Evolutionary conservation across 441 rosid species (phyloP).

Genomic region (Aquilaria agallochum): DNA sequence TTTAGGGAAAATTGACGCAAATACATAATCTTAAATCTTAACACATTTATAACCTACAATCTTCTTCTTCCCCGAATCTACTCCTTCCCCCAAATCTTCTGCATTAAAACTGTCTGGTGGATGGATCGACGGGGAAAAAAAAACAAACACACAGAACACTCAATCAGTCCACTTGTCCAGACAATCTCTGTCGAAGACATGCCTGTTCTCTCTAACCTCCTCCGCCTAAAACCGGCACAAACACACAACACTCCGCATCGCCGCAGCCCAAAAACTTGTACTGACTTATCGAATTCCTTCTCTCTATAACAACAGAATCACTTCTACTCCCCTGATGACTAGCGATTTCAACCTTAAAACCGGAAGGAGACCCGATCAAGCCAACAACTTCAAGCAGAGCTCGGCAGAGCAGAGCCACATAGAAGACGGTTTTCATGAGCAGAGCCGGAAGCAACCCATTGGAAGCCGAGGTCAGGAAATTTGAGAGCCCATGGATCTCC

Average conservation of each 20-base stretch:
- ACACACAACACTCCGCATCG: conserved; percentile 59
- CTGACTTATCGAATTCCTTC: conserved; percentile 39
- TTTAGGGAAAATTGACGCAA: no score
- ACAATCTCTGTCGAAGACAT: conserved; percentile 65
- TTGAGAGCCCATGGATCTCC: conserved; percentile 62
- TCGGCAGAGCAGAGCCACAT: conserved; percentile 41
- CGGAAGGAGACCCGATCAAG: conserved; percentile 14
- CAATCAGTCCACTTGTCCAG: conserved; percentile 63
- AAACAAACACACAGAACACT: no score
- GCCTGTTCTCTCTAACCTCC: conserved; percentile 76
- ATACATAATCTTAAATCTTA: no score
- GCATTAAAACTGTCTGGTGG: no score
- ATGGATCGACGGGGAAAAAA: no score
- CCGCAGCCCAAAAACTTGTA: conserved; percentile 39
- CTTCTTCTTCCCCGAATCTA: no score
- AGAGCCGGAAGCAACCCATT: conserved; percentile 63
- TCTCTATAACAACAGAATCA: conserved; percentile 14
- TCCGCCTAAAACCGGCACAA: conserved; percentile 57
- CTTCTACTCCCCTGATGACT: conserved; percentile 5
- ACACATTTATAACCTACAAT: no score
- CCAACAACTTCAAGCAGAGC: conserved; percentile 38
- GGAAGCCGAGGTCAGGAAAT: conserved; percentile 37
- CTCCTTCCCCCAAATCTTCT: no score
- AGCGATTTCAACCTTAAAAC: conserved; percentile 23
- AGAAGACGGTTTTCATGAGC: conserved; percentile 56